A percentile compares a stretch with the other conserved stretches of the same genome.
These are phyloP conservation scores for Coniochaeta sp. DNA, from an alignment of 2,329 filamentous ascomycete genomes.

Conservation along the genomic window DNA sequence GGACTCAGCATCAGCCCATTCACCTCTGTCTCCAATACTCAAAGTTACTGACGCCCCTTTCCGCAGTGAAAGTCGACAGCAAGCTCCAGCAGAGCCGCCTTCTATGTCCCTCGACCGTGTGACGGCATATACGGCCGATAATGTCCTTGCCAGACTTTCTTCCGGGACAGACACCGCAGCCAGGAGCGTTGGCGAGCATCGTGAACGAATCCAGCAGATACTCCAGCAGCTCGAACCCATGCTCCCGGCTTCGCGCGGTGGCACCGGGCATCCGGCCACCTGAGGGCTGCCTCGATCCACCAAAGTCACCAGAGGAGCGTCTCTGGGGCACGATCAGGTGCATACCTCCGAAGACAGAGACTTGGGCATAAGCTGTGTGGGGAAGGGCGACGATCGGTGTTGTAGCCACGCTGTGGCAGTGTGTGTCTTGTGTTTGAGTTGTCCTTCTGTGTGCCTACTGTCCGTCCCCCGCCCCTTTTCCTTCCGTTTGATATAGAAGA, in stretches of 20 bases:
- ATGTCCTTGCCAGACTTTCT: not conserved
- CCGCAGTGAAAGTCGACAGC: not conserved
- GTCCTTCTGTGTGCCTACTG: too few relatives aligned
- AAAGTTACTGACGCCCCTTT: not conserved
- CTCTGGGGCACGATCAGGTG: not conserved
- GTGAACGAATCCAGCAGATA: not conserved
- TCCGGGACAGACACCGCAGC: not conserved
- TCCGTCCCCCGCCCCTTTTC: not conserved
- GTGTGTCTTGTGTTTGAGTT: not conserved
- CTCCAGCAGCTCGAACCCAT: not conserved
- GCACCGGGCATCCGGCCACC: not conserved
- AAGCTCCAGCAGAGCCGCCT: not conserved
- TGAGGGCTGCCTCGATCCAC: not conserved
- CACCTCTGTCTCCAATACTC: not conserved
- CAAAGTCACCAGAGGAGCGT: not conserved
- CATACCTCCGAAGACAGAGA: not conserved
- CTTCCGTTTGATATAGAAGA: not conserved
- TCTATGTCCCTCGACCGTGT: not conserved
- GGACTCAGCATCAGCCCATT: not conserved
- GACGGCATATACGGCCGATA: not conserved
- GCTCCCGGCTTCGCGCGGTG: not conserved
- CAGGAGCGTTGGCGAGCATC: not conserved
- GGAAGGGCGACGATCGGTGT: not conserved
- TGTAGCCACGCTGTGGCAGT: not conserved
- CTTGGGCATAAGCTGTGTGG: not conserved